Conservation (phyloP, 129 eudicot species). For the carrot (Daucus carota) region DNA sequence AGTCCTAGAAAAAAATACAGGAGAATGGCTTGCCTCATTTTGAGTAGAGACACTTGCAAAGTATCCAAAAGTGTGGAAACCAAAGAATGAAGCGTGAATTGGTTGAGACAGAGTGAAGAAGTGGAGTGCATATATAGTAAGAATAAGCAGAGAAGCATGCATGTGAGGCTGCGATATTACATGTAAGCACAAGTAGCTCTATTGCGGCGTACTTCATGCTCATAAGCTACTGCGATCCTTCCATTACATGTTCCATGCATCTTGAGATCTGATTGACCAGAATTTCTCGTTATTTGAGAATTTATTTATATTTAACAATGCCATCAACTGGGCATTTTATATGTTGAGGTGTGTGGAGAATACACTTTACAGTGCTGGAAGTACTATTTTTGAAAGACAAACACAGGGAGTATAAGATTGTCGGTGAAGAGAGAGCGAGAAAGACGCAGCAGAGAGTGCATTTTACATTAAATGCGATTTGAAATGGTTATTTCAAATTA, state of each 20-base stretch:
- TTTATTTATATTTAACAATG: neutral
- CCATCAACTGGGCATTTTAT: neutral
- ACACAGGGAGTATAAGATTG: slow-evolving; percentile 20
- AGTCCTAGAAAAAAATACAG: slow-evolving; percentile 46
- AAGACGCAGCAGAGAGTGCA: slow-evolving; percentile 69
- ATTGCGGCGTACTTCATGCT: slow-evolving; percentile 73
- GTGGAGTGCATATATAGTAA: slow-evolving; percentile 3
- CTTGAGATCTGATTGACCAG: slow-evolving; percentile 31
- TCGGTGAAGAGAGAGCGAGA: slow-evolving; percentile 51
- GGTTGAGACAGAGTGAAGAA: neutral
- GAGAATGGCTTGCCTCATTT: slow-evolving; percentile 39
- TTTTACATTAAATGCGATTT: slow-evolving; percentile 14
- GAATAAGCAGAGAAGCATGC: neutral
- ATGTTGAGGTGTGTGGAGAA: neutral
- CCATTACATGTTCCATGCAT: slow-evolving; percentile 4
- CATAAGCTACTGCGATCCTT: slow-evolving; percentile 8
- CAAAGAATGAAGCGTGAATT: slow-evolving; percentile 11
- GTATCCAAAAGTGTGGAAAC: neutral
- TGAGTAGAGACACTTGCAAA: neutral
- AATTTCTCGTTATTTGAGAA: slow-evolving; percentile 17
- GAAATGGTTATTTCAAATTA: neutral
- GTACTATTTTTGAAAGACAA: neutral
- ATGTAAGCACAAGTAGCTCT: slow-evolving; percentile 39
- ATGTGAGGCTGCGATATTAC: slow-evolving; percentile 19
- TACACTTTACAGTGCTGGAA: neutral